These are phyloP conservation scores for Oryza punctata DNA, from an alignment of 176 grass and related monocot species.

Conservation along the genomic window DNA sequence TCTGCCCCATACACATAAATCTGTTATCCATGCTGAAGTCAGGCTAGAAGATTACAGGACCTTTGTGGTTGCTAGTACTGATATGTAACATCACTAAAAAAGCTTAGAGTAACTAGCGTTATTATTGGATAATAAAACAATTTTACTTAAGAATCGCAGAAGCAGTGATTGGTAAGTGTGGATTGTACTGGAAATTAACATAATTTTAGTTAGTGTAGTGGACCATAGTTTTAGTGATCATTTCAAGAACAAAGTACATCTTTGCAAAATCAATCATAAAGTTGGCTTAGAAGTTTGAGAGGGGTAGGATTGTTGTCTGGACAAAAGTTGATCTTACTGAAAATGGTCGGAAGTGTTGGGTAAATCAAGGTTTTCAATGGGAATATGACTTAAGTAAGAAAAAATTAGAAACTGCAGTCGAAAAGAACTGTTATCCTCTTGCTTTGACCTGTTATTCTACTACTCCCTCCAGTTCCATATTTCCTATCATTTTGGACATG, in stretches of 20 bases:
- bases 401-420: conserved; percentile 3
- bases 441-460: conserved; percentile 14
- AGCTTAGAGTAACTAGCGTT: not conserved
- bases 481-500: no score
- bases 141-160: not conserved
- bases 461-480: no score
- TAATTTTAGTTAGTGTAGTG: not conserved
- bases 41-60: not conserved
- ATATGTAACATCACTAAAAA: not conserved
- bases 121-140: not conserved
- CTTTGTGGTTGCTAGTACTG: not conserved
- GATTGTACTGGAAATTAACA: not conserved
- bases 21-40: not conserved
- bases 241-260: not conserved
- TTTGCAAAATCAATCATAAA: not conserved
- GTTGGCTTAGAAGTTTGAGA: not conserved
- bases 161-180: not conserved
- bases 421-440: conserved; percentile 3
- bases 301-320: not conserved
- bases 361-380: not conserved
- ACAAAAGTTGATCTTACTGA: not conserved
- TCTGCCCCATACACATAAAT: not conserved
- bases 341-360: not conserved
- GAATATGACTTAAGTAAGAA: not conserved
- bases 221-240: not conserved